Evolutionary conservation across 306 rosid genomes (phyloP).

Genomic region (Alnus rubra): DNA sequence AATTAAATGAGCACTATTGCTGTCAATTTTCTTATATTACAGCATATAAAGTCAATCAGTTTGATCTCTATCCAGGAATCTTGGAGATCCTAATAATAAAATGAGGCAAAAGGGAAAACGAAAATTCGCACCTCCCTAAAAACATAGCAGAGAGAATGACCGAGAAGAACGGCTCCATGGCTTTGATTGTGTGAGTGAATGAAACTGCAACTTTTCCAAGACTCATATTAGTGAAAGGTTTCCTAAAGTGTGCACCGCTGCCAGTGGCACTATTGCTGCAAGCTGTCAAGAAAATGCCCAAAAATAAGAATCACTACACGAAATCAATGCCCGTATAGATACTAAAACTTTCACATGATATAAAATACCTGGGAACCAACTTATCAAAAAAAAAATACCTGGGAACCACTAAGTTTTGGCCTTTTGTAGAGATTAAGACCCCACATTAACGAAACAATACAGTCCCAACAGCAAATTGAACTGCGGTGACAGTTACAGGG

Average conservation of each 20-base stretch:
- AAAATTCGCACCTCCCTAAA: conserved; percentile 76
- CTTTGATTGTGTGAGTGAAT: conserved; percentile 94
- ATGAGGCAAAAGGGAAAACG: not conserved
- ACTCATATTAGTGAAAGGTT: conserved; percentile 93
- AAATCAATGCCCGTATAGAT: conserved; percentile 23
- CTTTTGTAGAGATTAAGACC: conserved; percentile 72
- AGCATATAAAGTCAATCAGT: too few relatives aligned
- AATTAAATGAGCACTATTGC: not conserved
- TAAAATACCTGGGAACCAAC: too few relatives aligned
- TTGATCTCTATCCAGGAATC: not conserved
- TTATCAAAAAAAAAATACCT: too few relatives aligned
- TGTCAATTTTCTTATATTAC: not conserved
- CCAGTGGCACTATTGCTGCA: conserved; percentile 75
- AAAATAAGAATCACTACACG: conserved; percentile 6
- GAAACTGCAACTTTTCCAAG: conserved; percentile 96
- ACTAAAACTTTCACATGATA: not conserved
- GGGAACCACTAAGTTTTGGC: conserved; percentile 63
- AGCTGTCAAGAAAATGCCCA: conserved; percentile 53
- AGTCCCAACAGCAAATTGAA: conserved; percentile 77
- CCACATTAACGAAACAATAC: conserved; percentile 72
- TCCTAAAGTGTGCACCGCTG: conserved; percentile 80
- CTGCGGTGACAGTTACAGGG: conserved; percentile 64
- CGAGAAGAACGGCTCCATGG: conserved; percentile 92
- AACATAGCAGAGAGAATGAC: conserved; percentile 90
- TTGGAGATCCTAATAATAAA: not conserved